These are phyloP conservation scores for Rhizopus arrhizus DNA, from an alignment of 371 early-diverging fungal genomes.

Conservation along the genomic window DNA sequence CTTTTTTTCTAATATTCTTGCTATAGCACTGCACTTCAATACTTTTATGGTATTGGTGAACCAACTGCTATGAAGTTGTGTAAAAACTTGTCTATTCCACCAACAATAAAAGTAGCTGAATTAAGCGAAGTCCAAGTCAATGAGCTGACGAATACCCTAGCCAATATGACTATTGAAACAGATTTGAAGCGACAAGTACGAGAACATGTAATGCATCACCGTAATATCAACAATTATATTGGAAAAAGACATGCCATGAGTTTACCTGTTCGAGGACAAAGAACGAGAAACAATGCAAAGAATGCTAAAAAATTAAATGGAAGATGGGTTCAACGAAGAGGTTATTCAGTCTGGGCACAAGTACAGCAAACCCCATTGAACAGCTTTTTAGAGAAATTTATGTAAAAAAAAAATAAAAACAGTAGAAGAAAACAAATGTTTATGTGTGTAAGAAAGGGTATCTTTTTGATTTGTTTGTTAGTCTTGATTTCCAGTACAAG, in stretches of 20 bases:
- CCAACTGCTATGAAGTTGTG: constrained; percentile 77
- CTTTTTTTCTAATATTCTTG: neutral
- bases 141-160: constrained; percentile 79
- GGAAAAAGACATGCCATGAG: constrained; percentile 88
- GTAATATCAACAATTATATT: constrained; percentile 80
- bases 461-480: constrained; percentile 2
- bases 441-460: constrained; percentile 2
- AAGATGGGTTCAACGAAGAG: constrained; percentile 57
- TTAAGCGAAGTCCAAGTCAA: constrained; percentile 88
- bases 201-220: constrained; percentile 80
- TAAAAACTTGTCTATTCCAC: constrained; percentile 78
- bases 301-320: constrained; percentile 89
- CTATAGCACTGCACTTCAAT: constrained; percentile 63
- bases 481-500: constrained; percentile 16
- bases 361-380: constrained; percentile 37
- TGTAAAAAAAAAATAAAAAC: constrained; percentile 25
- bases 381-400: constrained; percentile 36
- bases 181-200: constrained; percentile 82
- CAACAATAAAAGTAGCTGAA: constrained; percentile 75
- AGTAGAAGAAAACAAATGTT: neutral
- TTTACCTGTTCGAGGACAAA: constrained; percentile 90
- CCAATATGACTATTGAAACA: constrained; percentile 89
- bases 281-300: constrained; percentile 84
- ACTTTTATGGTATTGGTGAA: constrained; percentile 93
- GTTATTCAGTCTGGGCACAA: constrained; percentile 42